phyloP scores from a whole-genome alignment of 1,139 yeast genomes.

The Hansenula lynferdii region DNA sequence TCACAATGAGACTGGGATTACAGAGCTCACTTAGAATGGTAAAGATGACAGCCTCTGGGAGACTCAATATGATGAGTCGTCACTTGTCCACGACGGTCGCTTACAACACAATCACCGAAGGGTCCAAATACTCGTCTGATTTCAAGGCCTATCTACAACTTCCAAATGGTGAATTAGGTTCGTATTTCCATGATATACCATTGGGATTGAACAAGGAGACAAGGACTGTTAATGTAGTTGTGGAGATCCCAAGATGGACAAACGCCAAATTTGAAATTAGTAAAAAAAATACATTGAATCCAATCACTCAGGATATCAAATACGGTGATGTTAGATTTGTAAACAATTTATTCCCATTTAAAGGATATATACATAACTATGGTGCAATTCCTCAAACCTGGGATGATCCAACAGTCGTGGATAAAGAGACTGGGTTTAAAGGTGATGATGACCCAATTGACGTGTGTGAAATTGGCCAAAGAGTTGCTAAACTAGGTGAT shows the following conservation, averaged over 20 bases:
- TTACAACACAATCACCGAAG: slow-evolving; percentile 28
- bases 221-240: slow-evolving; percentile 78
- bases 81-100: slow-evolving; percentile 2
- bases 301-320: slow-evolving; percentile 90
- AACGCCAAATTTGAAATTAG: slow-evolving; percentile 91
- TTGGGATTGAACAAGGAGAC: slow-evolving; percentile 57
- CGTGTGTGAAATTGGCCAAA: slow-evolving; percentile 88
- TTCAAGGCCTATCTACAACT: slow-evolving; percentile 38
- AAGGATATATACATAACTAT: slow-evolving; percentile 93
- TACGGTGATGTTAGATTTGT: slow-evolving; percentile 85
- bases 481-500: slow-evolving; percentile 48
- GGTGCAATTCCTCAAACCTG: slow-evolving; percentile 99
- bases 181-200: slow-evolving; percentile 90
- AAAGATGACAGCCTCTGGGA: not conserved
- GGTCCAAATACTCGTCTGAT: slow-evolving; percentile 38
- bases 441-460: slow-evolving; percentile 98
- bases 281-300: slow-evolving; percentile 71
- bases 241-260: slow-evolving; percentile 95
- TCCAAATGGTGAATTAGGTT: slow-evolving; percentile 48
- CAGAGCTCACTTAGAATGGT: not conserved
- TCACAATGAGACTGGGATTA: no score
- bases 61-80: not conserved
- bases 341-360: slow-evolving; percentile 92
- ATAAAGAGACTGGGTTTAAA: slow-evolving; percentile 45
- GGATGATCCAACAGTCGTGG: slow-evolving; percentile 62